phyloP scores from a whole-genome alignment of 2,329 filamentous ascomycete species.

The Phoma sp. region DNA sequence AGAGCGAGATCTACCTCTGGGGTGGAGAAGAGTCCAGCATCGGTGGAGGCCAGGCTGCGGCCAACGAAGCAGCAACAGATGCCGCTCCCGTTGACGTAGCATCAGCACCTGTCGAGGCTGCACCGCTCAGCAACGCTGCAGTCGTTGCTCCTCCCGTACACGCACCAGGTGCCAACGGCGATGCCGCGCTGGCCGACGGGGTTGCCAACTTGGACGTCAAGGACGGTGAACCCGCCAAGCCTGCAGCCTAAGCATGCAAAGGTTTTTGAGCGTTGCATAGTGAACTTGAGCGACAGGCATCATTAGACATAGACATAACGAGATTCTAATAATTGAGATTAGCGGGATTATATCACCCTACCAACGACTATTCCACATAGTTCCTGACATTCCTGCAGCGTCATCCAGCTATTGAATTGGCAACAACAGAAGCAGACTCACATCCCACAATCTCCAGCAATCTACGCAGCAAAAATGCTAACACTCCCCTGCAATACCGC shows the following conservation, averaged over 20 bases:
- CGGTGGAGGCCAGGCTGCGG: background rate
- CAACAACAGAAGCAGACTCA: too few relatives aligned
- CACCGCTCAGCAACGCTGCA: constrained; percentile 2
- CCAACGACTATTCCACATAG: too few relatives aligned
- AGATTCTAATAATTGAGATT: too few relatives aligned
- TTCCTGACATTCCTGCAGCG: too few relatives aligned
- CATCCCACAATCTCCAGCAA: too few relatives aligned
- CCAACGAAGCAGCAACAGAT: background rate
- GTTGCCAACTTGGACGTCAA: constrained; percentile 36
- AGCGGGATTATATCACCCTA: too few relatives aligned
- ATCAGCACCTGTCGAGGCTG: background rate
- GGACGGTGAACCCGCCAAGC: constrained; percentile 26
- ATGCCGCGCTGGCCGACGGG: constrained; percentile 24
- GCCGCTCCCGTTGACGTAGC: background rate
- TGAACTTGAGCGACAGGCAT: too few relatives aligned
- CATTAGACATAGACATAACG: too few relatives aligned
- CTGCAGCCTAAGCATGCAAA: constrained; percentile 2
- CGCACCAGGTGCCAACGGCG: constrained; percentile 2
- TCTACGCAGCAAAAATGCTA: too few relatives aligned
- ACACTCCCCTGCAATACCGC: too few relatives aligned
- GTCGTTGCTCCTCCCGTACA: constrained; percentile 6
- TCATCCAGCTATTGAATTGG: too few relatives aligned
- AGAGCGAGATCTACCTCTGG: constrained; percentile 85
- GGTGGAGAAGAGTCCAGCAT: constrained; percentile 61
- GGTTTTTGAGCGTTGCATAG: background rate